Percentiles rank a stretch among this genome's conserved stretches.
These are phyloP conservation scores for Phalaenopsis aphrodite DNA, from an alignment of 106 monocot species.

Conservation along the genomic window DNA sequence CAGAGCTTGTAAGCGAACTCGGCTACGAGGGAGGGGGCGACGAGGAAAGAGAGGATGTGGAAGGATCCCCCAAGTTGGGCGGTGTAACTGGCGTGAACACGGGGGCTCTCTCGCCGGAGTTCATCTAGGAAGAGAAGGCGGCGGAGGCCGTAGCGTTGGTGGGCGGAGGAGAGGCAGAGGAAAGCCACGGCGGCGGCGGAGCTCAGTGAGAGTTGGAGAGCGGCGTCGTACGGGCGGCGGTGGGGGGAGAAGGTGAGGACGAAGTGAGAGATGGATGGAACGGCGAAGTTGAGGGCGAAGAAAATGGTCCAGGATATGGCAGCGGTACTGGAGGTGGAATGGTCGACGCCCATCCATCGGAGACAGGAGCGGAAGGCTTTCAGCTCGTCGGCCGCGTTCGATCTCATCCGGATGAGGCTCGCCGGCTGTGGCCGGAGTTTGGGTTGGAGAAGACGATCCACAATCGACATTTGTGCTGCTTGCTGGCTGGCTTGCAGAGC, in stretches of 20 bases:
- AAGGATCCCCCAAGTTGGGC: constrained; percentile 59
- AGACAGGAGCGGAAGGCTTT: constrained; percentile 49
- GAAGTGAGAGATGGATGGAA: constrained; percentile 58
- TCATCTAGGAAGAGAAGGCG: constrained; percentile 68
- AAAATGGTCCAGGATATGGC: constrained; percentile 61
- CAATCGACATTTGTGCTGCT: too few relatives aligned
- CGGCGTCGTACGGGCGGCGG: constrained; percentile 43
- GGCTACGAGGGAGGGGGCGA: constrained; percentile 52
- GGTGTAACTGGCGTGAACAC: constrained; percentile 44
- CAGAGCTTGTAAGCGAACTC: constrained; percentile 70
- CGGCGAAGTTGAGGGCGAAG: constrained; percentile 32
- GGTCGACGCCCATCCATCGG: constrained; percentile 69
- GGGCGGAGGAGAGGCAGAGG: constrained; percentile 42
- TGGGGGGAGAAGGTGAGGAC: constrained; percentile 33
- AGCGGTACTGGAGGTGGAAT: constrained; percentile 14
- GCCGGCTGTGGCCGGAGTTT: constrained; percentile 6
- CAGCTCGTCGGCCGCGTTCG: constrained; percentile 58
- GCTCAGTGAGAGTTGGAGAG: constrained; percentile 65
- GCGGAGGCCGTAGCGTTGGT: constrained; percentile 52
- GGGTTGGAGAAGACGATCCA: constrained; percentile 10
- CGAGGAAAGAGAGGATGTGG: constrained; percentile 51
- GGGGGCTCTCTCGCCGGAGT: constrained; percentile 48
- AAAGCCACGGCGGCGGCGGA: constrained; percentile 53
- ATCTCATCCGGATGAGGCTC: constrained; percentile 24
- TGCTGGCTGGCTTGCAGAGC: too few relatives aligned